A percentile compares a stretch with the other conserved stretches of the same genome.
Evolutionary conservation across 768 basidiomycete genomes (phyloP).

Genomic region (Mycena epipterygia): DNA sequence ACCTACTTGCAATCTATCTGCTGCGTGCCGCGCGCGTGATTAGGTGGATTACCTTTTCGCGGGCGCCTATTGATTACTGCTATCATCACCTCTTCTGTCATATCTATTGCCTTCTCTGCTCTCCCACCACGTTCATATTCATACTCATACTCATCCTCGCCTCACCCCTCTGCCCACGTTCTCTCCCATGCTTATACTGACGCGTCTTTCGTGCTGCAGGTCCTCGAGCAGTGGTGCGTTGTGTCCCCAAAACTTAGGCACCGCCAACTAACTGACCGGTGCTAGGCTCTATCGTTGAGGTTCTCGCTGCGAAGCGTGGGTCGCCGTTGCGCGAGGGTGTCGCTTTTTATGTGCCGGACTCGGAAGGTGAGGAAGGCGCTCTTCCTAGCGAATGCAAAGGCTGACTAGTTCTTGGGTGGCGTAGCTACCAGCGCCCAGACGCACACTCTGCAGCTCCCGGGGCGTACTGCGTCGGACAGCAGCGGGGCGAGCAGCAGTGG

Average conservation of each 20-base stretch:
- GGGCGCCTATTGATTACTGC: slow-evolving; percentile 15
- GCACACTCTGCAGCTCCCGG: slow-evolving; percentile 20
- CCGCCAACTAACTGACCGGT: neutral
- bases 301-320: neutral
- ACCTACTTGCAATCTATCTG: neutral
- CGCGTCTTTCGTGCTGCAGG: slow-evolving; percentile 16
- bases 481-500: slow-evolving; percentile 27
- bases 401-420: neutral
- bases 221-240: slow-evolving; percentile 29
- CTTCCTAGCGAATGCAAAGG: neutral
- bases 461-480: slow-evolving; percentile 29
- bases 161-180: neutral
- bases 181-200: slow-evolving; percentile 22
- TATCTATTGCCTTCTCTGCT: neutral
- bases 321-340: slow-evolving; percentile 32
- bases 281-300: neutral
- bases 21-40: slow-evolving; percentile 12
- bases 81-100: neutral
- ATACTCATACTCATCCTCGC: neutral
- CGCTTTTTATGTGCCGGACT: slow-evolving; percentile 13
- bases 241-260: neutral
- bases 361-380: neutral
- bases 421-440: neutral
- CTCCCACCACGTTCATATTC: neutral
- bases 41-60: slow-evolving; percentile 6